Evolutionary conservation across 2,329 filamentous ascomycete species (phyloP).

Genomic region (Trichoderma oligosporum): DNA sequence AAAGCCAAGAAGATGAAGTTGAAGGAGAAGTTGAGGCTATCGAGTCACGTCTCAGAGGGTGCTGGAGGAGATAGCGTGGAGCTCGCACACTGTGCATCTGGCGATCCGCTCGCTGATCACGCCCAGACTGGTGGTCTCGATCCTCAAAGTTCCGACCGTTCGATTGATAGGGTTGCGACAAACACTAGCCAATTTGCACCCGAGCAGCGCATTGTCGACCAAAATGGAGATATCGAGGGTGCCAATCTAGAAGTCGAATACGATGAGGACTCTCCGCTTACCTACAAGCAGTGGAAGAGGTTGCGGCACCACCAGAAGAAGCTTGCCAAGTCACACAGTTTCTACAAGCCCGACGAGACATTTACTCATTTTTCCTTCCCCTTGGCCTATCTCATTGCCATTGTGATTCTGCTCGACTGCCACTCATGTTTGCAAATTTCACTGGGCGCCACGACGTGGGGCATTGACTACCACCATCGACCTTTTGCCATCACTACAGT

Average conservation of each 20-base stretch:
- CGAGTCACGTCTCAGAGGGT: not conserved
- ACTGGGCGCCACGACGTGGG: constrained; percentile 74
- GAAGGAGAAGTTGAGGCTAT: constrained; percentile 39
- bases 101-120: not conserved
- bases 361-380: constrained; percentile 78
- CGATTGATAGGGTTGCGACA: constrained; percentile 10
- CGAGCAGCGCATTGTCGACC: constrained; percentile 3
- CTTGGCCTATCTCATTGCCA: constrained; percentile 66
- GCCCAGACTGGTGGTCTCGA: not conserved
- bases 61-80: constrained; percentile 19
- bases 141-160: not conserved
- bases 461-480: constrained; percentile 66
- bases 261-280: constrained; percentile 59
- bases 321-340: constrained; percentile 77
- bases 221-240: constrained; percentile 38
- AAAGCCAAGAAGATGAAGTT: constrained; percentile 41
- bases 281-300: constrained; percentile 59
- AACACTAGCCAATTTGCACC: constrained; percentile 5
- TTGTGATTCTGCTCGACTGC: constrained; percentile 74
- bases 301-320: constrained; percentile 76
- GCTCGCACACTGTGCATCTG: constrained; percentile 4
- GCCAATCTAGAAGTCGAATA: constrained; percentile 37
- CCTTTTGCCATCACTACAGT: constrained; percentile 72
- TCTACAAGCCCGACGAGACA: constrained; percentile 87
- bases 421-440: constrained; percentile 79